Percentiles rank a stretch among this genome's conserved stretches.
These are phyloP conservation scores for Globisporangium recalcitrans DNA, from an alignment of 352 stramenopile genomes.

Conservation along the genomic window DNA sequence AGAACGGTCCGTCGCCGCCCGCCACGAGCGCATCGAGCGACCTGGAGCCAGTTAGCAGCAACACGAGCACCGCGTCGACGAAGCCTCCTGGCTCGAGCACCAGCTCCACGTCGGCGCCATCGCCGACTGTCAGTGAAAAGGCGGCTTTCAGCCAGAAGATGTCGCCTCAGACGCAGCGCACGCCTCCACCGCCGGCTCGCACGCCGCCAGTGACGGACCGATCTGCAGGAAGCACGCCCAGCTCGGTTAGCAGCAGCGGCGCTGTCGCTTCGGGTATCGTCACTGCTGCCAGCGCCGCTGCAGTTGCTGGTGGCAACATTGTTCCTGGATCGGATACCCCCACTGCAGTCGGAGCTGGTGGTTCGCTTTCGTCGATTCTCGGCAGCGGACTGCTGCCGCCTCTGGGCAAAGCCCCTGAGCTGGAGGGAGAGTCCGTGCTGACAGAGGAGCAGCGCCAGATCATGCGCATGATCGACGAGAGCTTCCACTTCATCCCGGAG, in stretches of 20 bases:
- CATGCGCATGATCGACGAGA: constrained; percentile 79
- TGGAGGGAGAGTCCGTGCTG: constrained; percentile 45
- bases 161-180: constrained; percentile 17
- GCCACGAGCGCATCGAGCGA: constrained; percentile 21
- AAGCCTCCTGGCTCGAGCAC: constrained; percentile 13
- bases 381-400: constrained; percentile 7
- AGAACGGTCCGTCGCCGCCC: constrained; percentile 25
- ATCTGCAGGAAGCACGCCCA: constrained; percentile 16
- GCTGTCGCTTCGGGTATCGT: constrained; percentile 10
- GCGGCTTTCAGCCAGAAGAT: constrained; percentile 12
- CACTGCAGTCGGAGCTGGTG: neutral
- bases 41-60: neutral
- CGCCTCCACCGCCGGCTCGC: constrained; percentile 11
- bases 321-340: neutral
- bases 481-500: constrained; percentile 90
- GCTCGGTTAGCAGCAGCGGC: constrained; percentile 5
- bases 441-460: constrained; percentile 81
- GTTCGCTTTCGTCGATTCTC: constrained; percentile 9
- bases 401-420: constrained; percentile 13
- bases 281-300: constrained; percentile 7
- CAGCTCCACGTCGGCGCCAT: constrained; percentile 28
- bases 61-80: neutral
- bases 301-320: neutral
- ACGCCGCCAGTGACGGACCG: constrained; percentile 20
- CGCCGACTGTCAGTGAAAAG: constrained; percentile 26